Conservation (phyloP, 306 rosid species). For the Glycine soja region DNA sequence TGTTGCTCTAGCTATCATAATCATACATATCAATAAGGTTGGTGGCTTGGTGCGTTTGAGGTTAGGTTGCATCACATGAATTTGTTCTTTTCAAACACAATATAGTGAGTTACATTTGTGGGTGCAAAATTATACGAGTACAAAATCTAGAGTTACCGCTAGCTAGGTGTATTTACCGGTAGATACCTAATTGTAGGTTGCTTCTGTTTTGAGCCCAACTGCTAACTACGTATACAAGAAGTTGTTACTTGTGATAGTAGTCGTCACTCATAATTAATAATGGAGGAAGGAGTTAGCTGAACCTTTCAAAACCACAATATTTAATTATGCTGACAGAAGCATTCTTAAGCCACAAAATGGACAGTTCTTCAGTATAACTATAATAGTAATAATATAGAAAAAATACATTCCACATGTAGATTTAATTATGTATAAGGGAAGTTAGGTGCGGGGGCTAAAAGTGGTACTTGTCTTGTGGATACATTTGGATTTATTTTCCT, state of each 20-base stretch:
- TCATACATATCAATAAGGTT: neutral
- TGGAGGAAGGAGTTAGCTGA: slow-evolving; percentile 20
- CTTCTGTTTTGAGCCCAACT: slow-evolving; percentile 33
- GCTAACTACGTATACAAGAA: slow-evolving; percentile 29
- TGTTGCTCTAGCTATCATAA: neutral
- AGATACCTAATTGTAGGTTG: slow-evolving; percentile 31
- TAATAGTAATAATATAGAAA: neutral
- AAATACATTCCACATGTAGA: neutral
- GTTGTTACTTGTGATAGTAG: neutral
- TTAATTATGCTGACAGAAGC: slow-evolving; percentile 7
- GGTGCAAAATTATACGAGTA: neutral
- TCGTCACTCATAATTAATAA: slow-evolving; percentile 23
- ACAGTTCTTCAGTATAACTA: neutral
- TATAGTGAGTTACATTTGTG: neutral
- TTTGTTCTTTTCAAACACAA: neutral
- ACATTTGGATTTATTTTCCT: neutral
- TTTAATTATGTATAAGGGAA: neutral
- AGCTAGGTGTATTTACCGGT: neutral
- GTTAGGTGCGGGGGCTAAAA: neutral
- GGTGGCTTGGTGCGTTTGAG: neutral
- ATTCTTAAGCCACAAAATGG: slow-evolving; percentile 27
- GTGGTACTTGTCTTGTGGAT: neutral
- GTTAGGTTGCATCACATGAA: neutral
- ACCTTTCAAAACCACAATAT: slow-evolving; percentile 25
- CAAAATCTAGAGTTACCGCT: neutral